phyloP scores from a whole-genome alignment of 1,284 basidiomycete species.

The Heimioporus punctisporus region DNA sequence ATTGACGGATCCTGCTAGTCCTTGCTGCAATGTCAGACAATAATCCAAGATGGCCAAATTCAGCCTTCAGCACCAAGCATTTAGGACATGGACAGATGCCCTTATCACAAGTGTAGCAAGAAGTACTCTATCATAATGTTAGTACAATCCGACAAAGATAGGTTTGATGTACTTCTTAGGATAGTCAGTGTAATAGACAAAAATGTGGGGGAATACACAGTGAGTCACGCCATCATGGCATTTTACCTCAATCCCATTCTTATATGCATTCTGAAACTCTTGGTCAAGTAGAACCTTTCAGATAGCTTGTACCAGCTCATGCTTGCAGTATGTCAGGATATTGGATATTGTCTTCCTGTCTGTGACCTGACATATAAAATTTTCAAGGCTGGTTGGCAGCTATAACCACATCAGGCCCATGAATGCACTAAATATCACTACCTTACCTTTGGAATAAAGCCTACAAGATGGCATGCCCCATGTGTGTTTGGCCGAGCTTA shows the following conservation, averaged over 20 bases:
- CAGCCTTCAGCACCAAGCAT: slow-evolving; percentile 22
- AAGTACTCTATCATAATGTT: no score
- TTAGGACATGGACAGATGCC: slow-evolving; percentile 27
- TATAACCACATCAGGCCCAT: no score
- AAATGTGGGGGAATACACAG: slow-evolving; percentile 28
- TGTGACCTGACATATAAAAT: no score
- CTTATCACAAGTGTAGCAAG: slow-evolving; percentile 19
- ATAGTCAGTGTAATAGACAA: slow-evolving; percentile 38
- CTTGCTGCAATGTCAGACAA: slow-evolving; percentile 11
- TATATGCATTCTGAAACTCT: slow-evolving; percentile 34
- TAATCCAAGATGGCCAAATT: slow-evolving; percentile 13
- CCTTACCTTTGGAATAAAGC: slow-evolving; percentile 36
- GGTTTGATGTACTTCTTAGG: slow-evolving; percentile 33
- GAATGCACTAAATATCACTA: no score
- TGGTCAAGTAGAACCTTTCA: slow-evolving; percentile 32
- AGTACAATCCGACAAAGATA: no score
- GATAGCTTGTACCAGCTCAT: slow-evolving; percentile 35
- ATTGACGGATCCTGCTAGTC: not conserved
- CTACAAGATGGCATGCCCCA: slow-evolving; percentile 34
- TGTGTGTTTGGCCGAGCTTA: slow-evolving; percentile 20
- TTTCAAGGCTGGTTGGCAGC: no score
- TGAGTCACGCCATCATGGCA: slow-evolving; percentile 30
- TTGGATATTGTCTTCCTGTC: no score
- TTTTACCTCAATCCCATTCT: slow-evolving; percentile 29
- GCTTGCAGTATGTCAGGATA: slow-evolving; percentile 30